phyloP scores from a whole-genome alignment of 805 yeast genomes.

The Nematodospora valgi region DNA sequence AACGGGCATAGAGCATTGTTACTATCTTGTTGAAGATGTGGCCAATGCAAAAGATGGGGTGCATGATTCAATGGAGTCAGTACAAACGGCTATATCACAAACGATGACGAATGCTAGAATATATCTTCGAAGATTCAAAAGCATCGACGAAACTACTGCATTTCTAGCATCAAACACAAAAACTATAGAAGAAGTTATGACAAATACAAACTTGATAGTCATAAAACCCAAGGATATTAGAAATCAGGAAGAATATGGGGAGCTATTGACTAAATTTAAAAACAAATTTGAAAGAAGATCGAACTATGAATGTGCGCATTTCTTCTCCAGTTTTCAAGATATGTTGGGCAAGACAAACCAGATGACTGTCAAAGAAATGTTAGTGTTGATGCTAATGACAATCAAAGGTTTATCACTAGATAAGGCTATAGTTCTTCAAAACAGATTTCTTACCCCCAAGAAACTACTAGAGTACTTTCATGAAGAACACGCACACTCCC shows the following conservation, averaged over 20 bases:
- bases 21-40: slow-evolving; percentile 75
- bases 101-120: slow-evolving; percentile 65
- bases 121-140: slow-evolving; percentile 62
- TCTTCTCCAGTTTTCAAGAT: slow-evolving; percentile 49
- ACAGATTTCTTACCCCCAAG: slow-evolving; percentile 65
- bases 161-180: slow-evolving; percentile 52
- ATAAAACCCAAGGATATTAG: slow-evolving; percentile 48
- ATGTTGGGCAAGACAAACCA: slow-evolving; percentile 67
- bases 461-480: slow-evolving; percentile 50
- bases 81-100: slow-evolving; percentile 73
- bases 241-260: slow-evolving; percentile 49
- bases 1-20: slow-evolving; percentile 63
- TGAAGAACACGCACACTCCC: slow-evolving; percentile 14
- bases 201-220: slow-evolving; percentile 36
- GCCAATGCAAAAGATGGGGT: slow-evolving; percentile 29
- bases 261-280: slow-evolving; percentile 41
- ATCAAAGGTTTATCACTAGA: slow-evolving; percentile 80
- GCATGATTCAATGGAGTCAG: slow-evolving; percentile 54
- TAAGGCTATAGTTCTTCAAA: slow-evolving; percentile 77
- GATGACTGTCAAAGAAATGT: slow-evolving; percentile 73
- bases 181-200: slow-evolving; percentile 35
- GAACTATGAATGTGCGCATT: slow-evolving; percentile 36
- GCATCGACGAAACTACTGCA: slow-evolving; percentile 70
- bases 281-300: slow-evolving; percentile 33
- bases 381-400: slow-evolving; percentile 71